Base-by-base conservation (phyloP, 148 eudicot genomes). In the Nepenthes mirabilis region DNA sequence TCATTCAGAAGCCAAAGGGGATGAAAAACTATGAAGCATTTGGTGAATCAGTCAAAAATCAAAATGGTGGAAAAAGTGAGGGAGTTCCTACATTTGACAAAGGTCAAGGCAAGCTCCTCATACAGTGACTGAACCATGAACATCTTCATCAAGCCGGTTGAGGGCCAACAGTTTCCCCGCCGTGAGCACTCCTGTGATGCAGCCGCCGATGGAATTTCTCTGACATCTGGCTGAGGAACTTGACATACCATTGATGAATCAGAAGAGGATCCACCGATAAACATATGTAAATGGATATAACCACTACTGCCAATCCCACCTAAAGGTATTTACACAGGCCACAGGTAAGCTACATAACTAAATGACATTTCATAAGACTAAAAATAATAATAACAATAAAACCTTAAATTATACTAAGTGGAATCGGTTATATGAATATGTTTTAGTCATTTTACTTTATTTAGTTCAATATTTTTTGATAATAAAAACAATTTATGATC, bases 221-320 rank as follows among this genome's bases (percentile, higher is more conserved):
- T 1, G 96, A 82, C 84, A 91, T 74, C 75, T 81, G 72, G 69
- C 75, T 80, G 64, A 88, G 85, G 75, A 91, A 91, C 4, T 75
- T 86, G 0, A 64, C 57, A 58, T 91, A 90, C 98, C 98, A 91
- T 62, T 86, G 74, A 34, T 79, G 83, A 53, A 91, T 85, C 56
- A 85, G 79, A 11, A 76, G 52, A 4, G 98, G 98, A 61, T 91
- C 98, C 63, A 88, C 79, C 2, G 98, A 94, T 33, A 76, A 91
- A 69, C 98, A 91, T 59, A 91, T 82, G 67, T 91, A 91, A 62
- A 91, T 74, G 2, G 98, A 81, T n/a, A 96, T 91, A 9, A 91
- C 94, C 62, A 85, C 98, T 86, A 80, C 82, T n/a, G 94, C 98
- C 60, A 88, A 48, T 61, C 96, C 97, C 7, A 91, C 89, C 97